phyloP scores from a whole-genome alignment of 441 rosid genomes.

The Syzygium malaccense region DNA sequence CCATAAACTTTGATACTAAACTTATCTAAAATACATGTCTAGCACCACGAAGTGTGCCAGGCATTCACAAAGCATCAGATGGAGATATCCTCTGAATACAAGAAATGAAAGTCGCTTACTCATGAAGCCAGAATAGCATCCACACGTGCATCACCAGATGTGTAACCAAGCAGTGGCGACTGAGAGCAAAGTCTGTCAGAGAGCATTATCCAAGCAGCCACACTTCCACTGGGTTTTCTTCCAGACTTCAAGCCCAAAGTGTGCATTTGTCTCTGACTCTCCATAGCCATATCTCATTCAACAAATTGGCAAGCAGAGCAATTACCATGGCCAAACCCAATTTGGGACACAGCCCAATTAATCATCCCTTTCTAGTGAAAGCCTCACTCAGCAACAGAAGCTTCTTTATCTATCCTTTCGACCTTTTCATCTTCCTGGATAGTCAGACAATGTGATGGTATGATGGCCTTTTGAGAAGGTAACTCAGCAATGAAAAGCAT shows the following conservation, averaged over 20 bases:
- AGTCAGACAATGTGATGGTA: constrained; percentile 37
- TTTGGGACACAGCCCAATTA: neutral
- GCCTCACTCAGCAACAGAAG: neutral
- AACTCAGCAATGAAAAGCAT: constrained; percentile 81
- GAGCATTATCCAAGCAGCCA: neutral
- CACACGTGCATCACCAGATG: neutral
- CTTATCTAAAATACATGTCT: neutral
- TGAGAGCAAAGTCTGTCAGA: neutral
- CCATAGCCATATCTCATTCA: neutral
- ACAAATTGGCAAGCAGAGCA: neutral
- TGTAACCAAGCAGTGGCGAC: neutral
- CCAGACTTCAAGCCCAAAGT: neutral
- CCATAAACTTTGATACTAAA: neutral
- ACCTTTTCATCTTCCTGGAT: constrained; percentile 21
- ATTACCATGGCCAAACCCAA: neutral
- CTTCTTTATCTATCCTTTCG: constrained; percentile 8
- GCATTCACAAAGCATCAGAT: neutral
- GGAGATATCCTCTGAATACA: neutral
- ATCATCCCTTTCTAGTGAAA: neutral
- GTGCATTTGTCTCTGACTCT: neutral
- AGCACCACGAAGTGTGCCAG: neutral
- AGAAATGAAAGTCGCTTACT: neutral
- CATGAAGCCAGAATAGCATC: neutral
- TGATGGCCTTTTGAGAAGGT: constrained; percentile 68
- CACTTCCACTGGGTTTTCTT: neutral